Conservation (phyloP, 768 basidiomycete genomes). For the Scleroderma bovista region DNA sequence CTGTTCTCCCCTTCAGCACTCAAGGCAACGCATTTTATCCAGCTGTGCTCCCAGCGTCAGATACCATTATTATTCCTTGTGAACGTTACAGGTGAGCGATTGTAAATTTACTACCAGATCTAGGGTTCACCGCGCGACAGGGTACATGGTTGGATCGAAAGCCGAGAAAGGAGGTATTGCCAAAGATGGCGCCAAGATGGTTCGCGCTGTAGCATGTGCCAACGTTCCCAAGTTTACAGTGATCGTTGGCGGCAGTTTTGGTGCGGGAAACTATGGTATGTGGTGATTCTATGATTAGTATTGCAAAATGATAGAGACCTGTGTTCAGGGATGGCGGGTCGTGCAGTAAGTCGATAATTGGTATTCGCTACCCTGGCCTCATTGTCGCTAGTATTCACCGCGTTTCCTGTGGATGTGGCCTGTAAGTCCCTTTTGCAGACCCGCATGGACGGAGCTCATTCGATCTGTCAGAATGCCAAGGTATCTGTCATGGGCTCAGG, state of each 20-base stretch:
- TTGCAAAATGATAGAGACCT: slow-evolving; percentile 2
- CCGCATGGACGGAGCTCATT: slow-evolving; percentile 5
- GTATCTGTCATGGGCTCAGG: slow-evolving; percentile 94
- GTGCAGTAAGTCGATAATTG: slow-evolving; percentile 58
- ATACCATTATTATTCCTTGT: slow-evolving; percentile 92
- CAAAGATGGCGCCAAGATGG: slow-evolving; percentile 95
- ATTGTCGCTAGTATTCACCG: slow-evolving; percentile 67
- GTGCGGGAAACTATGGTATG: slow-evolving; percentile 90
- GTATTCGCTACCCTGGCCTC: slow-evolving; percentile 4
- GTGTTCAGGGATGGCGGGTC: slow-evolving; percentile 77
- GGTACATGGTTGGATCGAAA: slow-evolving; percentile 96
- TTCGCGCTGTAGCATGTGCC: slow-evolving; percentile 89
- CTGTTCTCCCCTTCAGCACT: slow-evolving; percentile 89
- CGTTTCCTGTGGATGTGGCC: slow-evolving; percentile 99
- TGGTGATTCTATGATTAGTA: slow-evolving; percentile 3
- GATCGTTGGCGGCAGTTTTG: slow-evolving; percentile 89
- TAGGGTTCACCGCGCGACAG: slow-evolving; percentile 28
- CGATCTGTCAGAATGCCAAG: slow-evolving; percentile 65
- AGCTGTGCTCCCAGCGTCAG: slow-evolving; percentile 85
- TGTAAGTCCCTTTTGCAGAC: slow-evolving; percentile 38
- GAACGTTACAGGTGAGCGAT: slow-evolving; percentile 73
- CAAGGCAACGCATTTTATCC: slow-evolving; percentile 94
- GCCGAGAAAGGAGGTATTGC: slow-evolving; percentile 94
- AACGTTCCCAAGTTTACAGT: slow-evolving; percentile 94
- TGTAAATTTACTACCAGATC: background rate